Base-by-base conservation (phyloP, 495 filamentous ascomycete genomes). In the Oleoguttula mirabilis region DNA sequence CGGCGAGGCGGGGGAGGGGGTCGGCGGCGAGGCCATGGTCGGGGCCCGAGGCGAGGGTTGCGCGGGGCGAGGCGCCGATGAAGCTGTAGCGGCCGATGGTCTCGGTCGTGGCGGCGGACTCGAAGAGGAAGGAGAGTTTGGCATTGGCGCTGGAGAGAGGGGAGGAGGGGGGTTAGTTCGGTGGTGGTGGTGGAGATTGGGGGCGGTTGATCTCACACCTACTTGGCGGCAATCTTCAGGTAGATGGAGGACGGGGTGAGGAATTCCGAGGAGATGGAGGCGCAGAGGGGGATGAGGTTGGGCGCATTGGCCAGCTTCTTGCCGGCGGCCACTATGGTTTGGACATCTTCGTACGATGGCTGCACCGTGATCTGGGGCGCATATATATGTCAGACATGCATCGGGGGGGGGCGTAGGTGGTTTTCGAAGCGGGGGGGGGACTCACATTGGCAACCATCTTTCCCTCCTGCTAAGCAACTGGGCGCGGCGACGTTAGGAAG, bases 81-180 rank as follows among this genome's bases (percentile, higher is more conserved):
- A 98, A 98, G 62, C 84, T 93, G 58, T 93, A 94, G 49, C 92
- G 69, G 25, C 87, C 88, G 50, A 96, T 84, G 1, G 77, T 87
- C 64, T 94, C 88, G 19, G 78, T 77, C 11, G 84, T 92, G 17
- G 85, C 84, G 5, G 87, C 90, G 57, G 84, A 94, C 64, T 98
- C 90, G 59, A 93, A 92, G 25, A 96, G 73, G 58, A 96, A 95
- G 7, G 80, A 83, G 44, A 75, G 71, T 35, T 76, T 67, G 10
- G 72, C 72, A 43, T 77, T 66, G 43, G 71, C 62, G 47, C 70
- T 72, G 33, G 62, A n/a, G n/a, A n/a, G n/a, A n/a, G n/a, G n/a
- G n/a, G n/a, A n/a, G n/a, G n/a, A n/a, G n/a, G n/a, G n/a, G n/a
- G n/a, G n/a, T n/a, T n/a, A n/a, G n/a, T n/a, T n/a, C n/a, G n/a